A percentile compares a stretch with the other conserved stretches of the same genome.
These are phyloP conservation scores for Lachancea mirantina DNA, from an alignment of 805 yeast genomes.

Conservation along the genomic window DNA sequence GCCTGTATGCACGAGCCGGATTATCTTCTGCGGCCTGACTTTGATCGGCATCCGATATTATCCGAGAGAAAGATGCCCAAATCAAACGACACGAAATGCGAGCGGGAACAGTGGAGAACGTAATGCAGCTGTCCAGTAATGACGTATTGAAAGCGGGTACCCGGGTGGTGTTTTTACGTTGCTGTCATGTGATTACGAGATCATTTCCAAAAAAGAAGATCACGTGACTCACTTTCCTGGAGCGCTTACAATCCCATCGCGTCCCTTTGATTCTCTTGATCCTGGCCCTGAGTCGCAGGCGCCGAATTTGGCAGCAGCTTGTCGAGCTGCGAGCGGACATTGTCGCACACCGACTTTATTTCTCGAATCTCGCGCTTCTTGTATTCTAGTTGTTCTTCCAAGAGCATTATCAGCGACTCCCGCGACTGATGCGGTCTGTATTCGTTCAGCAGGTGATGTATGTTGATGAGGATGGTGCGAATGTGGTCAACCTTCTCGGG, in stretches of 20 bases:
- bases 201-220: no score
- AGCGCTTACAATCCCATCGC: neutral
- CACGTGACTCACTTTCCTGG: neutral
- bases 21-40: no score
- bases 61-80: no score
- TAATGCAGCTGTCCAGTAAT: no score
- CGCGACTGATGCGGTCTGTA: conserved; percentile 94
- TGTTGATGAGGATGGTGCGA: conserved; percentile 72
- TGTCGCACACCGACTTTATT: conserved; percentile 35
- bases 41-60: no score
- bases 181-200: no score
- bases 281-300: neutral
- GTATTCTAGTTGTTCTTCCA: conserved; percentile 62
- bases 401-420: conserved; percentile 71
- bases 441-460: conserved; percentile 86
- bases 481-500: conserved; percentile 67
- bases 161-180: no score
- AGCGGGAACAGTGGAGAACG: no score
- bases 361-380: conserved; percentile 48
- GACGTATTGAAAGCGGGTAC: no score
- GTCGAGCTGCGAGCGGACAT: conserved; percentile 34
- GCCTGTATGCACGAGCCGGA: no score
- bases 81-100: no score
- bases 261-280: neutral
- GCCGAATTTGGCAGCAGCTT: conserved; percentile 16